A percentile compares a stretch with the other conserved stretches of the same genome.
Conservation (phyloP, 129 eudicot genomes). For the Deinandra increscens region DNA sequence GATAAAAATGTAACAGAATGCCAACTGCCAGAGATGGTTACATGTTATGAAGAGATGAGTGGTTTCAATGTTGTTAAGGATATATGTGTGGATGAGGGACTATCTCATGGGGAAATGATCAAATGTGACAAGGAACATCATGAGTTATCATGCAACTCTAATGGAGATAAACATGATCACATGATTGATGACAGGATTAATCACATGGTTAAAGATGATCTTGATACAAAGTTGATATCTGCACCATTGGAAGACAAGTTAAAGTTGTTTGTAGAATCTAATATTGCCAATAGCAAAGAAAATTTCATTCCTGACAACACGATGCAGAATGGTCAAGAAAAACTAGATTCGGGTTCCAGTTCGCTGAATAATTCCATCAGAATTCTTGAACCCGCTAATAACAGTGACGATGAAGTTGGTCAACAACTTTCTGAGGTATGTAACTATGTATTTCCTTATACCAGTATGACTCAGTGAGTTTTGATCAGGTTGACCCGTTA, state of each 20-base stretch:
- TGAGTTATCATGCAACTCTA: conserved; percentile 19
- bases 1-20: conserved; percentile 56
- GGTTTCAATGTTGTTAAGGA: conserved; percentile 57
- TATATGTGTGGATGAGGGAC: conserved; percentile 77
- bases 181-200: conserved; percentile 3
- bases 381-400: conserved; percentile 24
- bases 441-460: conserved; percentile 42
- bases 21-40: conserved; percentile 48
- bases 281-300: neutral
- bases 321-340: conserved; percentile 31
- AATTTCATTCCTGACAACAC: conserved; percentile 12
- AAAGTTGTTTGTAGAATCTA: conserved; percentile 32
- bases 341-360: conserved; percentile 16
- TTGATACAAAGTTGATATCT: conserved; percentile 27
- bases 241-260: conserved; percentile 26
- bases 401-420: conserved; percentile 23
- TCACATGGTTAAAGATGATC: conserved; percentile 20
- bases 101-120: conserved; percentile 38
- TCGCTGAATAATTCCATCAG: conserved; percentile 16
- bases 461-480: conserved; percentile 10
- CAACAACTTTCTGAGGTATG: conserved; percentile 49
- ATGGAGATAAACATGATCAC: conserved; percentile 17
- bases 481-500: neutral
- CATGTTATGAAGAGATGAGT: conserved; percentile 48
- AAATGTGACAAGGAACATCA: conserved; percentile 32